A percentile compares a stretch with the other conserved stretches of the same genome.
Conservation (phyloP, 2,329 filamentous ascomycete species). For the Penicillium hesseltinei region DNA sequence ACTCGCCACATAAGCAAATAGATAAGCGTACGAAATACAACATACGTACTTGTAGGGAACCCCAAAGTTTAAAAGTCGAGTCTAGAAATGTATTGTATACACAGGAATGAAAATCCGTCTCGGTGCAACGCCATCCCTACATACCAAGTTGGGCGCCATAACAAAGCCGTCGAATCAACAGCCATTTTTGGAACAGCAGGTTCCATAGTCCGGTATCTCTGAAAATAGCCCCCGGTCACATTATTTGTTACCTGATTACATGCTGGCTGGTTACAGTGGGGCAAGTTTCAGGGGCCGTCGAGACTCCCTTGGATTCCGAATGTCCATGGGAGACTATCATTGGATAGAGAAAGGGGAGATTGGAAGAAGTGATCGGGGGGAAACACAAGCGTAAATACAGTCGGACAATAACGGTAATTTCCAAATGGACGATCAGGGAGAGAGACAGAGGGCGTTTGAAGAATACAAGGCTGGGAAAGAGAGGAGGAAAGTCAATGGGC, state of each 20-base stretch:
- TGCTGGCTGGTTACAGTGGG: conserved; percentile 20
- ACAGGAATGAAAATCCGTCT: conserved; percentile 26
- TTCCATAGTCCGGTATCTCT: conserved; percentile 11
- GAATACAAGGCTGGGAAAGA: not conserved
- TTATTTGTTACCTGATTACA: conserved; percentile 22
- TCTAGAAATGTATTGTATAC: not conserved
- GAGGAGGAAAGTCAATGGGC: not conserved
- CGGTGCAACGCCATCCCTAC: conserved; percentile 29
- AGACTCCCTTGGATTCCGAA: conserved; percentile 25
- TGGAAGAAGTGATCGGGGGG: not conserved
- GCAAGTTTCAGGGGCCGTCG: conserved; percentile 34
- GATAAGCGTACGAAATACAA: not conserved
- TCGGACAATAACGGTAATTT: conserved; percentile 14
- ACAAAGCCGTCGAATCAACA: conserved; percentile 21
- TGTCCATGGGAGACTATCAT: conserved; percentile 1
- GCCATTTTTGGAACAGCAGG: not conserved
- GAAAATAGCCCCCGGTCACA: conserved; percentile 11
- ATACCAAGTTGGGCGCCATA: conserved; percentile 27
- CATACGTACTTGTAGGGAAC: not conserved
- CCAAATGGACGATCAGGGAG: not conserved
- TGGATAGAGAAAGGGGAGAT: conserved; percentile 3
- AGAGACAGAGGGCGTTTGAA: not conserved
- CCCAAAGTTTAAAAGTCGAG: not conserved
- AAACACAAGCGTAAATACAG: conserved; percentile 10
- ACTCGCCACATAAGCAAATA: not conserved